These are phyloP conservation scores for Lodderomyces theae DNA, from an alignment of 1,139 yeast species.

Conservation along the genomic window DNA sequence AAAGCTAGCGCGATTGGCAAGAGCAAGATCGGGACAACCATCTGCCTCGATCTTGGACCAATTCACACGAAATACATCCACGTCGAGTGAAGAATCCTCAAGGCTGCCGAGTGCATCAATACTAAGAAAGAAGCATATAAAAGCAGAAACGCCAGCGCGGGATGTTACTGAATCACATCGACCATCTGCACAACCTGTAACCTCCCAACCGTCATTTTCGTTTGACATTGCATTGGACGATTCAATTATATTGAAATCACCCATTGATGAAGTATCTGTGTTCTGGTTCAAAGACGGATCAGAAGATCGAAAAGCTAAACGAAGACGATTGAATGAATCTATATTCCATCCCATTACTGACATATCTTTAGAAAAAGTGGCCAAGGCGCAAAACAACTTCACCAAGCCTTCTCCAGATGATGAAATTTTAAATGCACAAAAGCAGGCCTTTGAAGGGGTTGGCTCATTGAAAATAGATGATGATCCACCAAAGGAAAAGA, in stretches of 20 bases:
- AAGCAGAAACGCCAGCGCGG: not conserved
- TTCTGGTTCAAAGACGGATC: slow-evolving; percentile 17
- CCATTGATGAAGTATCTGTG: slow-evolving; percentile 19
- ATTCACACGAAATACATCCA: slow-evolving; percentile 10
- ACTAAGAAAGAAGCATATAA: not conserved
- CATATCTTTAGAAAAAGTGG: slow-evolving; percentile 43
- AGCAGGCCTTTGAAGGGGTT: slow-evolving; percentile 45
- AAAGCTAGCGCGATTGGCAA: slow-evolving; percentile 50
- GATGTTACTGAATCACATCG: not conserved
- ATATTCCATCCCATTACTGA: slow-evolving; percentile 40
- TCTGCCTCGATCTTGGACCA: slow-evolving; percentile 24
- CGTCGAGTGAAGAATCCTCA: not conserved
- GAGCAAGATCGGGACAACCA: slow-evolving; percentile 31
- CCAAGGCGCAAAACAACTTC: slow-evolving; percentile 56
- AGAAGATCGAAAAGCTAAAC: slow-evolving; percentile 18
- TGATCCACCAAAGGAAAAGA: slow-evolving; percentile 3
- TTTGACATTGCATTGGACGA: slow-evolving; percentile 20
- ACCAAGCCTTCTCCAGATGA: slow-evolving; percentile 83
- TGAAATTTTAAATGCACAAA: slow-evolving; percentile 59
- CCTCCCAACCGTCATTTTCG: slow-evolving; percentile 6
- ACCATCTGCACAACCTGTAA: not conserved
- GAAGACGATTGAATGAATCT: slow-evolving; percentile 21
- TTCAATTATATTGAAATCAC: slow-evolving; percentile 18
- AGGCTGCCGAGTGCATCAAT: slow-evolving; percentile 1
- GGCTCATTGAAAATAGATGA: slow-evolving; percentile 24